phyloP scores from a whole-genome alignment of 768 basidiomycete species.

The Podaxis pistillaris region DNA sequence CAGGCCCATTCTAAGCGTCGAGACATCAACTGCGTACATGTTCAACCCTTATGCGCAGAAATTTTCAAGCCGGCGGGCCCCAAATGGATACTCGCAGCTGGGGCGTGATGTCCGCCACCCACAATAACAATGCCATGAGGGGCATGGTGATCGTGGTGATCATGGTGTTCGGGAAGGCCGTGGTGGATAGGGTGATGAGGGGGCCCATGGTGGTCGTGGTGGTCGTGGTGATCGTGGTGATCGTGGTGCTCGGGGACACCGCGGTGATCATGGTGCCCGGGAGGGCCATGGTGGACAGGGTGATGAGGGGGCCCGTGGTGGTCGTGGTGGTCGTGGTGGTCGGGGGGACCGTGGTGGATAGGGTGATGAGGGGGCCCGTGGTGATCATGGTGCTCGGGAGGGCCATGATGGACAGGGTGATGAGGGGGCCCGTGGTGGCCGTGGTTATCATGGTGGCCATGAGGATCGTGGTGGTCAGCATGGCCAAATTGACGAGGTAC shows the following conservation, averaged over 20 bases:
- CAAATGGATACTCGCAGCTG: not conserved
- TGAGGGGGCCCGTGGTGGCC: not conserved
- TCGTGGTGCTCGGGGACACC: not conserved
- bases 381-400: not conserved
- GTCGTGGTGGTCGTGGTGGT: not conserved
- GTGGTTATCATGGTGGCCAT: too few relatives aligned
- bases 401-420: not conserved
- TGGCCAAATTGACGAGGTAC: not conserved
- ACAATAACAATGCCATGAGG: not conserved
- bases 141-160: not conserved
- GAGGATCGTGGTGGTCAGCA: not conserved
- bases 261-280: not conserved
- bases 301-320: not conserved
- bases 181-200: not conserved
- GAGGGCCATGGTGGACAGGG: not conserved
- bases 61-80: not conserved
- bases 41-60: not conserved
- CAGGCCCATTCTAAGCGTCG: not conserved
- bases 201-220: not conserved
- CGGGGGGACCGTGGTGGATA: too few relatives aligned
- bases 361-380: too few relatives aligned
- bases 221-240: too few relatives aligned
- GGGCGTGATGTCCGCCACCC: not conserved
- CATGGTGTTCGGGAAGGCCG: not conserved
- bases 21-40: not conserved